Conservation (phyloP, 495 filamentous ascomycete genomes). For the Clohesyomyces aquaticus region DNA sequence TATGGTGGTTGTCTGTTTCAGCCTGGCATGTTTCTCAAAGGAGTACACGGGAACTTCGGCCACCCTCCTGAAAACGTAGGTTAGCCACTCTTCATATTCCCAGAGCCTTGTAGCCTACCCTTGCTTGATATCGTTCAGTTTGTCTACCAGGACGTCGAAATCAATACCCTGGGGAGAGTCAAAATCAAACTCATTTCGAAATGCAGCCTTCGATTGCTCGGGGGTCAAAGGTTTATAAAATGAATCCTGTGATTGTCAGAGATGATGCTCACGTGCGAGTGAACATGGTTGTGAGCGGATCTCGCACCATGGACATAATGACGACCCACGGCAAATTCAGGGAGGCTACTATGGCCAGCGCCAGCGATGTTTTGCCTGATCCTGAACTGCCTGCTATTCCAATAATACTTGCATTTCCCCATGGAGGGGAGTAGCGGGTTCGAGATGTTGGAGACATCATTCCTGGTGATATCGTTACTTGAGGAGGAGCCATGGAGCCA, state of each 20-base stretch:
- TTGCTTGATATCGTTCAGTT: constrained; percentile 79
- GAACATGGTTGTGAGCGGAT: not conserved
- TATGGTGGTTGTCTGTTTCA: constrained; percentile 77
- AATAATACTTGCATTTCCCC: constrained; percentile 92
- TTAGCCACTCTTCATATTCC: constrained; percentile 20
- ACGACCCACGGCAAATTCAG: constrained; percentile 97
- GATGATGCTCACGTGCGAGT: constrained; percentile 13
- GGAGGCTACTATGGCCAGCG: constrained; percentile 84
- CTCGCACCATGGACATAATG: constrained; percentile 86
- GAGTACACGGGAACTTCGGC: constrained; percentile 94
- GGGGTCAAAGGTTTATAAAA: constrained; percentile 86
- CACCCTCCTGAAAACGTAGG: constrained; percentile 66
- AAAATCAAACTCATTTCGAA: constrained; percentile 92
- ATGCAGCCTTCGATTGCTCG: constrained; percentile 75
- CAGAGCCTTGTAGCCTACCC: constrained; percentile 63
- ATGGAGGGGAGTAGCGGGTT: constrained; percentile 83
- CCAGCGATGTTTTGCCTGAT: constrained; percentile 95
- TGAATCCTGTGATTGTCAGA: too few relatives aligned
- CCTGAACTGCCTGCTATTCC: constrained; percentile 94
- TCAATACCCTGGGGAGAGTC: constrained; percentile 94
- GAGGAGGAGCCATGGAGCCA: not conserved
- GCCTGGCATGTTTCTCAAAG: constrained; percentile 85
- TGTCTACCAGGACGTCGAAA: constrained; percentile 86
- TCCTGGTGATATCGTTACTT: too few relatives aligned
- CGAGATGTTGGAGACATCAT: not conserved